These are phyloP conservation scores for Boechera retrofracta DNA, from an alignment of 345 rosid genomes.

Conservation along the genomic window DNA sequence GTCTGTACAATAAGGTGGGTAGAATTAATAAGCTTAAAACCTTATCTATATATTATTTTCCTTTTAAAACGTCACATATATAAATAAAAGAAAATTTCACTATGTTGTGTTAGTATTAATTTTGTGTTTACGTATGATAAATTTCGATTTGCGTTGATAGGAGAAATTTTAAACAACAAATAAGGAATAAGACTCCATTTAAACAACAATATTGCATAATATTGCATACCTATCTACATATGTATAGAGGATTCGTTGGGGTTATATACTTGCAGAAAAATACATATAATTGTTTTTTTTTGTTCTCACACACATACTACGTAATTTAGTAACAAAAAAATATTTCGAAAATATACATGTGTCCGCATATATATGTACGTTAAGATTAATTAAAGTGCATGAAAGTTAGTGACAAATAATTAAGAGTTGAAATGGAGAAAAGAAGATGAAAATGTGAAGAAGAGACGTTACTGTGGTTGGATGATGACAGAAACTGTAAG, in stretches of 20 bases:
- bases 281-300: background rate
- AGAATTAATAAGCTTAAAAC: constrained; percentile 10
- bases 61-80: background rate
- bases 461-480: constrained; percentile 33
- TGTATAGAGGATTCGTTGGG: background rate
- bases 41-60: background rate
- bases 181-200: background rate
- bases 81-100: background rate
- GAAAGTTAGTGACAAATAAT: constrained; percentile 41
- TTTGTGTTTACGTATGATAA: background rate
- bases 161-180: background rate
- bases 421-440: constrained; percentile 24
- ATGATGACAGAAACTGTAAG: constrained; percentile 30
- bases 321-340: background rate
- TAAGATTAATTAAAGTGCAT: constrained; percentile 44
- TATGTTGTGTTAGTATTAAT: background rate
- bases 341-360: constrained; percentile 9
- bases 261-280: background rate
- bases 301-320: background rate
- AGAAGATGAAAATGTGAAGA: constrained; percentile 32
- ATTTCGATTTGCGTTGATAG: background rate
- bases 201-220: background rate
- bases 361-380: constrained; percentile 15
- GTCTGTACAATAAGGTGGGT: background rate
- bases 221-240: background rate